These are phyloP conservation scores for Aspergillus conjunctus DNA, from an alignment of 495 filamentous ascomycete genomes.

Conservation along the genomic window DNA sequence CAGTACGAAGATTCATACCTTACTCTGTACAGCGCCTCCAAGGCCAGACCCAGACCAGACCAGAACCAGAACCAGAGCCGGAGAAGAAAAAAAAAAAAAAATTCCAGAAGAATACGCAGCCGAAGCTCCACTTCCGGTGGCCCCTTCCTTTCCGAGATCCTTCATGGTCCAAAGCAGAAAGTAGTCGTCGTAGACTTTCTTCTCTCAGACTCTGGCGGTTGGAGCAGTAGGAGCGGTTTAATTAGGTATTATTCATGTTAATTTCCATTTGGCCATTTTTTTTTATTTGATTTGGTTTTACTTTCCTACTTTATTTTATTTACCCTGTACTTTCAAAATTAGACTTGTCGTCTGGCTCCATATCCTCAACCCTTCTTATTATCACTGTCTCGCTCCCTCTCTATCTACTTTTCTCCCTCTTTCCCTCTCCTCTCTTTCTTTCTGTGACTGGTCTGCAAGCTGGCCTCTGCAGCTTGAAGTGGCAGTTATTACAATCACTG, in stretches of 20 bases:
- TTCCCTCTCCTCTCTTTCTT: constrained; percentile 13
- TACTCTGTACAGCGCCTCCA: neutral
- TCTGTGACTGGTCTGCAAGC: constrained; percentile 32
- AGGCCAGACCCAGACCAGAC: constrained; percentile 2
- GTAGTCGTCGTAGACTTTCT: constrained; percentile 5
- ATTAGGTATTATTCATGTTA: constrained; percentile 5
- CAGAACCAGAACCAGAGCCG: constrained; percentile 8
- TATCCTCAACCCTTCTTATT: constrained; percentile 9
- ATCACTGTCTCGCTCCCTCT: constrained; percentile 13
- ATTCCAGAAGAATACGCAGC: constrained; percentile 7
- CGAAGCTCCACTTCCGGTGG: constrained; percentile 19
- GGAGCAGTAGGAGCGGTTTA: neutral
- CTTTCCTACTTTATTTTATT: constrained; percentile 5
- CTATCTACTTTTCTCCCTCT: constrained; percentile 11
- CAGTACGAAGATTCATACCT: neutral
- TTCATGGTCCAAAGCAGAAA: constrained; percentile 8
- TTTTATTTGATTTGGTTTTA: neutral
- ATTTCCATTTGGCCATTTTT: neutral
- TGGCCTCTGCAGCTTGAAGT: constrained; percentile 30
- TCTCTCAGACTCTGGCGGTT: neutral
- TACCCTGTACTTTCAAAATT: constrained; percentile 9
- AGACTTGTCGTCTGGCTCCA: constrained; percentile 9
- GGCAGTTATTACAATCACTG: constrained; percentile 9
- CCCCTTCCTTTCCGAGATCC: constrained; percentile 18
- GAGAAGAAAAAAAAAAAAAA: neutral